These are phyloP conservation scores for Candida boidinii DNA, from an alignment of 805 yeast genomes.

Conservation along the genomic window DNA sequence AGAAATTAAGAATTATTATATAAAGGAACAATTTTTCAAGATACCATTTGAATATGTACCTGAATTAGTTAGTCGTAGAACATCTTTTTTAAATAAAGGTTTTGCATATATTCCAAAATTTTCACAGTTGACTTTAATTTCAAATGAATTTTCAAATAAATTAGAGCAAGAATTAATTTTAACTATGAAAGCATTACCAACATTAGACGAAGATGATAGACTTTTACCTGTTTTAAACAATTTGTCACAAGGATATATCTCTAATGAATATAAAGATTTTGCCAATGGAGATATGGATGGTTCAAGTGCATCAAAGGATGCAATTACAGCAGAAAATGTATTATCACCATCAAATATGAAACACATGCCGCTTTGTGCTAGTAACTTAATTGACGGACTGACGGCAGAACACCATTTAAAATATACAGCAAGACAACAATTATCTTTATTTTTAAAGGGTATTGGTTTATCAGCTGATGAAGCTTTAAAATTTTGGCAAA, in stretches of 20 bases:
- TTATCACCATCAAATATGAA: conserved; percentile 42
- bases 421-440: conserved; percentile 78
- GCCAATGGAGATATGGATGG: conserved; percentile 11
- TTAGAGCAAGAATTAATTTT: conserved; percentile 44
- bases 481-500: conserved; percentile 77
- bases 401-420: conserved; percentile 61
- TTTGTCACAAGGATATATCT: conserved; percentile 62
- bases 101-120: conserved; percentile 79
- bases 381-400: conserved; percentile 55
- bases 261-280: conserved; percentile 32
- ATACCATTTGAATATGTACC: conserved; percentile 83
- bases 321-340: conserved; percentile 56
- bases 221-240: conserved; percentile 77
- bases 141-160: conserved; percentile 54
- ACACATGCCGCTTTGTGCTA: conserved; percentile 80
- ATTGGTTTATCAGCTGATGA: conserved; percentile 85
- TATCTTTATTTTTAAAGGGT: conserved; percentile 78
- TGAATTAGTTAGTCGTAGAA: conserved; percentile 66
- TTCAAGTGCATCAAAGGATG: conserved; percentile 27
- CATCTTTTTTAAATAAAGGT: conserved; percentile 60
- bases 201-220: conserved; percentile 88
- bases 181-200: conserved; percentile 72
- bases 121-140: conserved; percentile 62
- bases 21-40: conserved; percentile 64
- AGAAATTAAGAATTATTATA: conserved; percentile 40